Evolutionary conservation across 2,329 filamentous ascomycete genomes (phyloP).

Genomic region (Ceratocystis colombiana): DNA sequence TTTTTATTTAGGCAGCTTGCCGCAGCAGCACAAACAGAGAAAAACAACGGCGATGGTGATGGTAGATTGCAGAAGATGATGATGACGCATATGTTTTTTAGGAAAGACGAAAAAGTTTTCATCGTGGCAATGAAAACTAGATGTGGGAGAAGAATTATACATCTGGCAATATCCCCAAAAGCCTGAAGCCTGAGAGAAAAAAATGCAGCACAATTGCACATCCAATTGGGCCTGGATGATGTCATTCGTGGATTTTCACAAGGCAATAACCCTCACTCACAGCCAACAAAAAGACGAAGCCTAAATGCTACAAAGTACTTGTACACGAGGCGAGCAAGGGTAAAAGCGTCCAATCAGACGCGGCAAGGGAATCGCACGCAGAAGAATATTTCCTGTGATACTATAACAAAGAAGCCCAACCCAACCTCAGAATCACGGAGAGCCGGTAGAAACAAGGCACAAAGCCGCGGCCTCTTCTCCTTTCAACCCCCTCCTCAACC

Average conservation of each 20-base stretch:
- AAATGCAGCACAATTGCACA: not conserved
- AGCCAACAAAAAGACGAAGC: not conserved
- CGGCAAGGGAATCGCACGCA: not conserved
- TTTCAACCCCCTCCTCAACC: not conserved
- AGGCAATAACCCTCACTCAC: slow-evolving; percentile 2
- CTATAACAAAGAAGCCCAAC: not conserved
- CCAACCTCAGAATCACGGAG: not conserved
- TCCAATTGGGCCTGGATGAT: slow-evolving; percentile 7
- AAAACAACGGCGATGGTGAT: not conserved
- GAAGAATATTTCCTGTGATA: not conserved
- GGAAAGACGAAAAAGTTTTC: not conserved
- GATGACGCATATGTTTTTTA: not conserved
- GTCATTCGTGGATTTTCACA: slow-evolving; percentile 4
- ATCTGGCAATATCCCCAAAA: slow-evolving; percentile 2
- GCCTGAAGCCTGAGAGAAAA: not conserved
- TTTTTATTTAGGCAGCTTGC: too few relatives aligned
- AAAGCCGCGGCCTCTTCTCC: not conserved
- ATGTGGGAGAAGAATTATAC: not conserved
- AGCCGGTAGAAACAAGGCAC: not conserved
- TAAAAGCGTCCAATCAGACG: not conserved
- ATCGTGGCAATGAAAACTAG: slow-evolving; percentile 3
- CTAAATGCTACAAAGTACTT: slow-evolving; percentile 4
- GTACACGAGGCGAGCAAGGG: not conserved
- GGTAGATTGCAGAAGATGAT: not conserved
- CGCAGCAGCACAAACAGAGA: too few relatives aligned